Percentiles rank a stretch among this genome's conserved stretches.
phyloP scores from a whole-genome alignment of 2,329 filamentous ascomycete genomes.

The Alternaria sp. region DNA sequence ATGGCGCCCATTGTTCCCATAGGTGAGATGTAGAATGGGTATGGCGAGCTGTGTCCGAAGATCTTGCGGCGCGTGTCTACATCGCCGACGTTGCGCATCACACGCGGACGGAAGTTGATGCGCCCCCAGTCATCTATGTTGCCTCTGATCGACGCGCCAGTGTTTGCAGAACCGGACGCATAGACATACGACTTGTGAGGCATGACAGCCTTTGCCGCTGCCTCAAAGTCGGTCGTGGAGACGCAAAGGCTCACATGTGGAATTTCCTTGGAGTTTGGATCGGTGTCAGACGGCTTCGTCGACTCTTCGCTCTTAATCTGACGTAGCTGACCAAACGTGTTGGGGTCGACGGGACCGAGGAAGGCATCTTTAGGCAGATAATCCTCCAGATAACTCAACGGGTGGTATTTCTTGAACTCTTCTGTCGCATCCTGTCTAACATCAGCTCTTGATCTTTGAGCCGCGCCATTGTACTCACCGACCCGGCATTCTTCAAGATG shows the following conservation, averaged over 20 bases:
- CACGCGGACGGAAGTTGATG: constrained; percentile 44
- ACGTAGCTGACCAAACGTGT: constrained; percentile 38
- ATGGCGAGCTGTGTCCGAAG: constrained; percentile 41
- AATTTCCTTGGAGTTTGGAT: constrained; percentile 26
- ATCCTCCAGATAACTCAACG: constrained; percentile 37
- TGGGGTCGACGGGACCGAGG: constrained; percentile 39
- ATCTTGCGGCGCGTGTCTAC: constrained; percentile 40
- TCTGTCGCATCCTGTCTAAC: constrained; percentile 38
- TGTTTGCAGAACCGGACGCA: constrained; percentile 44
- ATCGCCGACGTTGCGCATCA: constrained; percentile 45
- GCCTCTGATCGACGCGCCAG: constrained; percentile 35
- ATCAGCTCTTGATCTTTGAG: constrained; percentile 5
- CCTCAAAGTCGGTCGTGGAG: constrained; percentile 41
- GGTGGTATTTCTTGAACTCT: constrained; percentile 46
- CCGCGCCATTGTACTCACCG: constrained; percentile 27
- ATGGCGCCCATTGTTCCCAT: constrained; percentile 47
- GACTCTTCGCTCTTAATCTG: constrained; percentile 28
- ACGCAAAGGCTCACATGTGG: constrained; percentile 42
- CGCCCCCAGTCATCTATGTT: constrained; percentile 46
- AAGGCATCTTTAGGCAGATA: constrained; percentile 35
- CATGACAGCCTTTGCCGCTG: constrained; percentile 39
- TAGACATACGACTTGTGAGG: constrained; percentile 44
- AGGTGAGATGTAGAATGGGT: constrained; percentile 50
- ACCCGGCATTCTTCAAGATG: constrained; percentile 52
- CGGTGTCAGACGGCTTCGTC: constrained; percentile 21